These are phyloP conservation scores for Graphiopsis chlorocephala DNA, from an alignment of 2,329 filamentous ascomycete genomes.

Conservation along the genomic window DNA sequence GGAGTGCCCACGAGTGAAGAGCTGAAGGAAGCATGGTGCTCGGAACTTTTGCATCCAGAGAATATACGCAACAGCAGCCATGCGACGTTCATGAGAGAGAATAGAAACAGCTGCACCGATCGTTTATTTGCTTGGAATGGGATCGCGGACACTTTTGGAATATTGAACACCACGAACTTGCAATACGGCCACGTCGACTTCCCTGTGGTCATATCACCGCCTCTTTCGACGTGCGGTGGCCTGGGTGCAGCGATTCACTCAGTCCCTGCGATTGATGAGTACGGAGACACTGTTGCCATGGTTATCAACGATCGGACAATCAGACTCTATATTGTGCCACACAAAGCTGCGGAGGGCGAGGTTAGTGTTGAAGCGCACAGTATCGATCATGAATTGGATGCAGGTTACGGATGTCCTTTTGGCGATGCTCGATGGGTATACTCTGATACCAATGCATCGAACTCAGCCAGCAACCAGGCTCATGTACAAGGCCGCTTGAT, in stretches of 20 bases:
- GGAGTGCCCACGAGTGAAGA: constrained; percentile 35
- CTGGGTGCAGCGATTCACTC: constrained; percentile 38
- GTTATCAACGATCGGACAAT: constrained; percentile 39
- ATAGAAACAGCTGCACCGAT: constrained; percentile 31
- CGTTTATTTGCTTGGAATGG: constrained; percentile 39
- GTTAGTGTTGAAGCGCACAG: constrained; percentile 36
- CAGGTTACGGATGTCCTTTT: constrained; percentile 39
- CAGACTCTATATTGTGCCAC: constrained; percentile 36
- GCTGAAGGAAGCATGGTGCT: constrained; percentile 39
- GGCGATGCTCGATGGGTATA: constrained; percentile 37
- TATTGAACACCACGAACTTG: constrained; percentile 34
- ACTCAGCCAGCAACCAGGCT: constrained; percentile 25
- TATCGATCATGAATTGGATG: constrained; percentile 39
- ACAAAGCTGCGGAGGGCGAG: constrained; percentile 27
- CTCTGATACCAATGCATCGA: constrained; percentile 29
- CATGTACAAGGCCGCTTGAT: constrained; percentile 35
- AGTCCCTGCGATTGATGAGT: constrained; percentile 36
- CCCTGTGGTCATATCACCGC: constrained; percentile 38
- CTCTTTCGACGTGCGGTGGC: constrained; percentile 37
- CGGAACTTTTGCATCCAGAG: constrained; percentile 37
- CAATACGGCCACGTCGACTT: constrained; percentile 37
- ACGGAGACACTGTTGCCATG: constrained; percentile 38
- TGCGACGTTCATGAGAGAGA: constrained; percentile 36
- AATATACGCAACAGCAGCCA: constrained; percentile 40
- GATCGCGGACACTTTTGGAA: constrained; percentile 36